These are phyloP conservation scores for Penicillium coprophilum DNA, from an alignment of 495 filamentous ascomycete species.

Conservation along the genomic window DNA sequence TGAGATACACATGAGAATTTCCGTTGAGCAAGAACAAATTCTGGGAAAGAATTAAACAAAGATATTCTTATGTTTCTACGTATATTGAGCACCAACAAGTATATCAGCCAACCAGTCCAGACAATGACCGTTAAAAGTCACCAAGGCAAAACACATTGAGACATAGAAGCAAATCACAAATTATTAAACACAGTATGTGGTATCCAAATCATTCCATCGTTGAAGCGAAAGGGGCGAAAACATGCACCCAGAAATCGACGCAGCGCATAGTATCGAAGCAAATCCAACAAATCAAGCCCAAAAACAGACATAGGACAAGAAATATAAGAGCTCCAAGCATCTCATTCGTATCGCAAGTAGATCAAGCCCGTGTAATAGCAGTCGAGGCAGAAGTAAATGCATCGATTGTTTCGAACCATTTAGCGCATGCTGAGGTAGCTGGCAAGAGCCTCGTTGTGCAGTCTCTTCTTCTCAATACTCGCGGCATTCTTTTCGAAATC, in stretches of 20 bases:
- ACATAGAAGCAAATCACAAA: background rate
- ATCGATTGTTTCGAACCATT: background rate
- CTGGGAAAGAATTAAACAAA: background rate
- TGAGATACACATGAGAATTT: background rate
- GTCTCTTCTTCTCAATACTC: slow-evolving; percentile 14
- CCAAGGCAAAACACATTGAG: background rate
- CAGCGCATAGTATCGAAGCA: background rate
- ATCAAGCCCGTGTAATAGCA: background rate
- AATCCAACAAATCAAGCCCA: background rate
- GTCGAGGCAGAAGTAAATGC: background rate
- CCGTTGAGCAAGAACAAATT: too few species aligned
- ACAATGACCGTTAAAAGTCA: background rate
- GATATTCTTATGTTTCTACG: background rate
- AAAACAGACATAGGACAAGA: background rate
- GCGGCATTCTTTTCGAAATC: slow-evolving; percentile 8
- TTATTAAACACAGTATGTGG: slow-evolving; percentile 7
- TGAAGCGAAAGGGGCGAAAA: background rate
- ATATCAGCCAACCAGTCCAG: background rate
- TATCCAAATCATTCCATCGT: slow-evolving; percentile 24
- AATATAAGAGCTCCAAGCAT: background rate
- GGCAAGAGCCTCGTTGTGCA: slow-evolving; percentile 36
- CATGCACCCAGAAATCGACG: background rate
- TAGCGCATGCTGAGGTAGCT: slow-evolving; percentile 33
- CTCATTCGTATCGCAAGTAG: background rate
- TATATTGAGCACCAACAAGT: background rate